Conservation (phyloP, 2,329 filamentous ascomycete genomes). For the Parascedosporium putredinis region DNA sequence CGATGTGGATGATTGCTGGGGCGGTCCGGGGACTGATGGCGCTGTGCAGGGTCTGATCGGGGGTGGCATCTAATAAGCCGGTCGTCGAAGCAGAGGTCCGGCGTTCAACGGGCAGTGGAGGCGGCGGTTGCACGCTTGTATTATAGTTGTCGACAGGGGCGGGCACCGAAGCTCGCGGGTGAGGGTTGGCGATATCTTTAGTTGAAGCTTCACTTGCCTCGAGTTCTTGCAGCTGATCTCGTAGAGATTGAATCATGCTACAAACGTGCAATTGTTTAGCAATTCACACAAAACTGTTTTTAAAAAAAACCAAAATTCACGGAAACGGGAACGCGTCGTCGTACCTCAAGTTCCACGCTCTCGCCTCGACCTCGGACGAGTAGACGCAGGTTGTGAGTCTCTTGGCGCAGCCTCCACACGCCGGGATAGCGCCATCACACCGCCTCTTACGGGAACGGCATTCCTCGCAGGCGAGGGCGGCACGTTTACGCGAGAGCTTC, state of each 20-base stretch:
- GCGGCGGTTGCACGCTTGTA: too few species aligned
- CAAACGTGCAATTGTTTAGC: neutral
- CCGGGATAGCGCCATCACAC: neutral
- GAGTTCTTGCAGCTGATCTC: neutral
- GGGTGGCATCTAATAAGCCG: too few species aligned
- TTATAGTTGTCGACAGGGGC: neutral
- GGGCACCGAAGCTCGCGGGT: neutral
- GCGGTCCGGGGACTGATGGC: neutral
- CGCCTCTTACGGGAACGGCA: neutral
- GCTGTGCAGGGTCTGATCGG: too few species aligned
- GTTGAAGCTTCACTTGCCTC: neutral
- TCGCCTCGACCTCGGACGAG: neutral
- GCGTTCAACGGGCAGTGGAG: too few species aligned
- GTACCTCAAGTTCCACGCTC: neutral
- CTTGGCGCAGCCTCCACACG: neutral
- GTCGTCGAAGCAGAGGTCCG: too few species aligned
- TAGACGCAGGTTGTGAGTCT: neutral
- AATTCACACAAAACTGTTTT: too few species aligned
- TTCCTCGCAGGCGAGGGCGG: neutral
- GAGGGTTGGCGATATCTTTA: neutral
- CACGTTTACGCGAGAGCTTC: neutral
- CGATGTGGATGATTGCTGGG: neutral
- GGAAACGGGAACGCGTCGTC: neutral
- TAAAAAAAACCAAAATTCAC: too few species aligned
- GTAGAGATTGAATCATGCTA: neutral